Evolutionary conservation across 1,284 basidiomycete species (phyloP).

Genomic region (Somion occarium): DNA sequence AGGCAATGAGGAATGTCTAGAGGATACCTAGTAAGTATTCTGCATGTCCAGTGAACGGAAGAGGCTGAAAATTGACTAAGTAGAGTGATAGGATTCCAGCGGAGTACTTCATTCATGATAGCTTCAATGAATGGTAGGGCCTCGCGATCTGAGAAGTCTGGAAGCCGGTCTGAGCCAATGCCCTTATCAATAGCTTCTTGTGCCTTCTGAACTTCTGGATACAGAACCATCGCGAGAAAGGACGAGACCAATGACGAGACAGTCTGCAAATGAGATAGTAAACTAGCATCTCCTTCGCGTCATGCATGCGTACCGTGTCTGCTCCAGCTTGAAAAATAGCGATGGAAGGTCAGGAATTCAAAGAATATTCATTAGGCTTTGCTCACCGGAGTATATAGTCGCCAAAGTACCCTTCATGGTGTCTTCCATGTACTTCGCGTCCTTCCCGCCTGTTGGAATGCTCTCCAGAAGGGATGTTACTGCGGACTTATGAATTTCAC

Average conservation of each 20-base stretch:
- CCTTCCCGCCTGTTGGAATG: background rate
- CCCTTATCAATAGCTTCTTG: slow-evolving; percentile 19
- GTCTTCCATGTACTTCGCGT: slow-evolving; percentile 1
- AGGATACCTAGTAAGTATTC: too few species aligned
- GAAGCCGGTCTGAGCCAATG: slow-evolving; percentile 17
- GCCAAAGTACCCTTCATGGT: slow-evolving; percentile 1
- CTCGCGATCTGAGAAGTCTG: slow-evolving; percentile 16
- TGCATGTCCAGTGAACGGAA: too few species aligned
- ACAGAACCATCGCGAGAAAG: slow-evolving; percentile 17
- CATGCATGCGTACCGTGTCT: background rate
- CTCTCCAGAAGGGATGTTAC: background rate
- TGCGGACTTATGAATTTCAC: background rate
- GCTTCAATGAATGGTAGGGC: slow-evolving; percentile 21
- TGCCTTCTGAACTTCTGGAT: slow-evolving; percentile 20
- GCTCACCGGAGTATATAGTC: slow-evolving; percentile 7
- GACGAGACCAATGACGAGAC: slow-evolving; percentile 13
- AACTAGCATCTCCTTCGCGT: slow-evolving; percentile 7
- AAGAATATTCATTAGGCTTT: slow-evolving; percentile 5
- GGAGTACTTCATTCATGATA: slow-evolving; percentile 17
- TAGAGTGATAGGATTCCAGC: slow-evolving; percentile 11
- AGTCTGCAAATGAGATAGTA: background rate
- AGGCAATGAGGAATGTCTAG: slow-evolving; percentile 17
- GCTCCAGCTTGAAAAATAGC: background rate
- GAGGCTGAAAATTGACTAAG: background rate
- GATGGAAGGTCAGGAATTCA: background rate